phyloP scores from a whole-genome alignment of 768 basidiomycete species.

The Tricholoma flavovirens region DNA sequence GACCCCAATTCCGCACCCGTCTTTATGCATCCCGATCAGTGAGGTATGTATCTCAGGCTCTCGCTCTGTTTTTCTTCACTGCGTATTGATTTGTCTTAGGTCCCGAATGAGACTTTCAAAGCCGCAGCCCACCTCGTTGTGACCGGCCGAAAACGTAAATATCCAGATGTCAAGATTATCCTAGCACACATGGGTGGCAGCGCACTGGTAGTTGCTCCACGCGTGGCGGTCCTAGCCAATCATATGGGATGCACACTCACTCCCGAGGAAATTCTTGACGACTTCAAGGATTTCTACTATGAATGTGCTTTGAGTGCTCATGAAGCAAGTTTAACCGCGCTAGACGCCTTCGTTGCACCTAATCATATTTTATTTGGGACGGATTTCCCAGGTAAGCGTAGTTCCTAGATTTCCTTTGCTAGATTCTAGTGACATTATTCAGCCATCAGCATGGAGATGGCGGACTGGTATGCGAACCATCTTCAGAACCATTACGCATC shows the following conservation, averaged over 20 bases:
- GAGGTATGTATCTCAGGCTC: slow-evolving; percentile 48
- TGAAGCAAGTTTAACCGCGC: slow-evolving; percentile 42
- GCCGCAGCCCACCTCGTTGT: slow-evolving; percentile 76
- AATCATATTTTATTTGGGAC: slow-evolving; percentile 65
- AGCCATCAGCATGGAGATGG: slow-evolving; percentile 57
- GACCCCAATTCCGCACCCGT: slow-evolving; percentile 56
- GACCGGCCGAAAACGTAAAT: slow-evolving; percentile 60
- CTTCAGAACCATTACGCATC: slow-evolving; percentile 42
- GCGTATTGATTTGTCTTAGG: slow-evolving; percentile 32
- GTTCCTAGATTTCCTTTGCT: background rate
- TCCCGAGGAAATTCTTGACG: slow-evolving; percentile 59
- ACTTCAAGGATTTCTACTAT: slow-evolving; percentile 69
- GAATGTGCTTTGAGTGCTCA: slow-evolving; percentile 66
- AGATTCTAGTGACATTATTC: background rate
- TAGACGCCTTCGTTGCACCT: slow-evolving; percentile 43
- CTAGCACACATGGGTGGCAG: slow-evolving; percentile 75
- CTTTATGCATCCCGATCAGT: slow-evolving; percentile 61
- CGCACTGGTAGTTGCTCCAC: slow-evolving; percentile 56
- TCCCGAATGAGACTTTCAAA: slow-evolving; percentile 79
- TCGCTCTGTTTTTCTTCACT: background rate
- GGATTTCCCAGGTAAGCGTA: slow-evolving; percentile 63
- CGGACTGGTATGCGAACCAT: slow-evolving; percentile 56
- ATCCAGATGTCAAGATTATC: slow-evolving; percentile 53
- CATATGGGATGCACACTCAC: slow-evolving; percentile 67
- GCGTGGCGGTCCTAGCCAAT: slow-evolving; percentile 60